These are phyloP conservation scores for Pichia sp. DNA, from an alignment of 1,139 yeast species.

Conservation along the genomic window DNA sequence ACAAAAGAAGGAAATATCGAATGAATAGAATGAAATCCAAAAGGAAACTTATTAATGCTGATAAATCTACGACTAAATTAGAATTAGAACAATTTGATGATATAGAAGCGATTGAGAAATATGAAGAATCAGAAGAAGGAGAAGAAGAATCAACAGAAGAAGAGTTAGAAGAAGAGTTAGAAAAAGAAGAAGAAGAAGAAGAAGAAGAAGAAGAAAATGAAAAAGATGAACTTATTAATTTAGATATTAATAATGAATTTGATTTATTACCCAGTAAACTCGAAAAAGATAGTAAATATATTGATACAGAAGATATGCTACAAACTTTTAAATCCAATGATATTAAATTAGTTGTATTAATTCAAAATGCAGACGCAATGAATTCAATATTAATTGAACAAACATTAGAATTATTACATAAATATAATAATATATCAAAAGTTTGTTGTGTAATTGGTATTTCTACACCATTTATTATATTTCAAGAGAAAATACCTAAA, in stretches of 20 bases:
- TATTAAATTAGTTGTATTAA: slow-evolving; percentile 32
- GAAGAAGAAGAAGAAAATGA: slow-evolving; percentile 20
- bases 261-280: slow-evolving; percentile 17
- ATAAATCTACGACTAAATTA: too few relatives aligned
- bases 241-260: slow-evolving; percentile 15
- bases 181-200: slow-evolving; percentile 7
- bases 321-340: slow-evolving; percentile 19
- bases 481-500: slow-evolving; percentile 37
- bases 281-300: slow-evolving; percentile 26
- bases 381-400: slow-evolving; percentile 46
- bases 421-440: slow-evolving; percentile 21
- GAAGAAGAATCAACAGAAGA: too few relatives aligned
- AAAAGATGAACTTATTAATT: slow-evolving; percentile 3
- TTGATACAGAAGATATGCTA: slow-evolving; percentile 34
- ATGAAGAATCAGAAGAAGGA: too few relatives aligned
- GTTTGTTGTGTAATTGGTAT: slow-evolving; percentile 39
- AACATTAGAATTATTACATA: slow-evolving; percentile 42
- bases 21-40: not conserved
- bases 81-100: too few relatives aligned
- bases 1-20: not conserved
- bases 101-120: too few relatives aligned
- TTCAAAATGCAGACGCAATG: slow-evolving; percentile 65
- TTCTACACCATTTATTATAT: slow-evolving; percentile 42
- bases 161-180: not conserved
- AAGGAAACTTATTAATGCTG: too few relatives aligned